Percentiles rank a stretch among this genome's conserved stretches.
Evolutionary conservation across 345 rosid species (phyloP).

Genomic region (Rhodomyrtus tomentosa): DNA sequence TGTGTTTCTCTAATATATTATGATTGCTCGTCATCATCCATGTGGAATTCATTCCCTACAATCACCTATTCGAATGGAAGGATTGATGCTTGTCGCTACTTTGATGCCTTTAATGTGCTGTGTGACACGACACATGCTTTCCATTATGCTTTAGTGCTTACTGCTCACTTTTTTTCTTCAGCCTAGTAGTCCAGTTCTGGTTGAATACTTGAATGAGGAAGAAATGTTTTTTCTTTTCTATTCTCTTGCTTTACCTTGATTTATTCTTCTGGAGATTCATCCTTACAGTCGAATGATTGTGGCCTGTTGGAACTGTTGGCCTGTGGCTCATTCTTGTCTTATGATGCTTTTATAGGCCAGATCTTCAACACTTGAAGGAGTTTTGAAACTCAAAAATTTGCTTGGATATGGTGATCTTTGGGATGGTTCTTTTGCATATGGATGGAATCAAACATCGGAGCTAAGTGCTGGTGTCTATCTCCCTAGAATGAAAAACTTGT

Average conservation of each 20-base stretch:
- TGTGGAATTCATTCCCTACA: not conserved
- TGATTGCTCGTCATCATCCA: not conserved
- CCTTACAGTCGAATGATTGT: not conserved
- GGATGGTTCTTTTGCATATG: slow-evolving; percentile 78
- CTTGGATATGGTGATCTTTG: slow-evolving; percentile 91
- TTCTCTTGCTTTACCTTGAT: not conserved
- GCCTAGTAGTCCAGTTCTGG: not conserved
- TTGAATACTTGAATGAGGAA: not conserved
- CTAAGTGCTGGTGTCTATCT: slow-evolving; percentile 62
- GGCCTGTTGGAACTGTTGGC: not conserved
- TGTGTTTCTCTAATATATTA: not conserved
- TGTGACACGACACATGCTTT: not conserved
- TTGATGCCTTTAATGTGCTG: not conserved
- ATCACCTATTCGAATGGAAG: not conserved
- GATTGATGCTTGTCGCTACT: not conserved
- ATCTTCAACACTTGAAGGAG: slow-evolving; percentile 75
- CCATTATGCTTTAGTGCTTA: not conserved
- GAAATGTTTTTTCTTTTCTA: not conserved
- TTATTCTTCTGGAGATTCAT: not conserved
- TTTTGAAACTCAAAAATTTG: slow-evolving; percentile 66
- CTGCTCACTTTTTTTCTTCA: not conserved
- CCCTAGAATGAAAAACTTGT: slow-evolving; percentile 57
- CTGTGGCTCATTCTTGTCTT: not conserved
- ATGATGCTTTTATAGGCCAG: slow-evolving; percentile 46
- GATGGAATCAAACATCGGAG: slow-evolving; percentile 74